These are phyloP conservation scores for Penicillium argentinense DNA, from an alignment of 495 filamentous ascomycete species.

Conservation along the genomic window DNA sequence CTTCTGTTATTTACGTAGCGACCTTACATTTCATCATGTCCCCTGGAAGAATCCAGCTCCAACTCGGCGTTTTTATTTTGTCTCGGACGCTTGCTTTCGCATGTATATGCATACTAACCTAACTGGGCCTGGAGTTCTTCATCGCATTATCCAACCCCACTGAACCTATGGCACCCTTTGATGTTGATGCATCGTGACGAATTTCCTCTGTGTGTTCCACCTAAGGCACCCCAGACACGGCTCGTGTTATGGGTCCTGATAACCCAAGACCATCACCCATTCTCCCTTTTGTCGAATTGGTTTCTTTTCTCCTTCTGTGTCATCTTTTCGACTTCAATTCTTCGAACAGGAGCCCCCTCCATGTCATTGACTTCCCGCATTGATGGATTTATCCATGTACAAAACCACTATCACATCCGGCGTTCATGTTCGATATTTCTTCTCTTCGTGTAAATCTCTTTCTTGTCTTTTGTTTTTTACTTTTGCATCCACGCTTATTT, in stretches of 20 bases:
- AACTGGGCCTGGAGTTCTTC: constrained; percentile 12
- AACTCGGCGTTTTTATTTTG: constrained; percentile 32
- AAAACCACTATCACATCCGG: constrained; percentile 22
- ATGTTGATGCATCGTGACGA: constrained; percentile 14
- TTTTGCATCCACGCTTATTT: constrained; percentile 4
- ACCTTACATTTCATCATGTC: constrained; percentile 20
- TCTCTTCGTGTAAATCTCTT: constrained; percentile 8
- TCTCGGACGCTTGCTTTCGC: constrained; percentile 12
- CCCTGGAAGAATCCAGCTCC: constrained; percentile 14
- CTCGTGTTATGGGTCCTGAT: background rate
- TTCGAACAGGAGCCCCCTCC: background rate
- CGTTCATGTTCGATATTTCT: constrained; percentile 6
- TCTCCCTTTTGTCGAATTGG: background rate
- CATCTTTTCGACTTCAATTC: background rate
- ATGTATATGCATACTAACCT: constrained; percentile 16
- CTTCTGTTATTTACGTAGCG: constrained; percentile 33
- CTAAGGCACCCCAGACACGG: background rate
- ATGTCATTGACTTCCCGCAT: background rate
- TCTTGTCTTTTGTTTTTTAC: background rate
- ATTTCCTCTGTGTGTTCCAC: constrained; percentile 11
- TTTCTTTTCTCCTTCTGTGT: background rate
- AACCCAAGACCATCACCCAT: background rate
- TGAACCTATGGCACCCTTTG: background rate
- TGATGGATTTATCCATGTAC: constrained; percentile 19
- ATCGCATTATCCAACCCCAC: constrained; percentile 10